phyloP scores from a whole-genome alignment of 2,329 filamentous ascomycete species.

The Epichloe amarillans region DNA sequence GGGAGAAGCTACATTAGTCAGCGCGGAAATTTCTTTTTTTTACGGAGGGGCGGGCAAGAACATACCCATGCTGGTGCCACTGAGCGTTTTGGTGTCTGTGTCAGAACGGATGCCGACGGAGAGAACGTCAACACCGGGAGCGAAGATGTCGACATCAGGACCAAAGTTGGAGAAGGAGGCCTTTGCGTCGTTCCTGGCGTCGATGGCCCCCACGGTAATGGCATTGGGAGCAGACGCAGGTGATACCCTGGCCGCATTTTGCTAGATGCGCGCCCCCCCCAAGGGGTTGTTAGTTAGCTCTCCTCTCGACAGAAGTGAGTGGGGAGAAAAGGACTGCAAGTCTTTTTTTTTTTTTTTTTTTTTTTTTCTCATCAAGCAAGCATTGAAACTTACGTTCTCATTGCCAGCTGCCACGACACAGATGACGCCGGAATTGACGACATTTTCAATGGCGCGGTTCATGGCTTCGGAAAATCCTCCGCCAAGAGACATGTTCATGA shows the following conservation, averaged over 20 bases:
- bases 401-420: constrained; percentile 49
- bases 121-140: constrained; percentile 39
- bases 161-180: constrained; percentile 49
- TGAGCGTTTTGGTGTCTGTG: constrained; percentile 30
- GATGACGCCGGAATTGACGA: constrained; percentile 37
- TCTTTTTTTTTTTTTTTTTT: constrained; percentile 2
- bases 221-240: constrained; percentile 42
- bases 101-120: constrained; percentile 38
- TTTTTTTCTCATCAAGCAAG: too few species aligned
- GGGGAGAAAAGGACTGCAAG: not conserved
- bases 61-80: constrained; percentile 44
- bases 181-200: constrained; percentile 32
- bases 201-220: constrained; percentile 47
- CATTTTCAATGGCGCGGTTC: constrained; percentile 40
- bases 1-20: constrained; percentile 34
- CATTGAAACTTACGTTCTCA: constrained; percentile 26
- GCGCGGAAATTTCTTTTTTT: too few species aligned
- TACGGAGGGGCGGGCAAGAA: not conserved
- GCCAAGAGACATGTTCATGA: constrained; percentile 53
- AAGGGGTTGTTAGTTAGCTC: constrained; percentile 7
- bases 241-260: constrained; percentile 35
- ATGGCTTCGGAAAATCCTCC: constrained; percentile 34
- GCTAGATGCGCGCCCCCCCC: constrained; percentile 9
- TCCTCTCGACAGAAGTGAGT: not conserved
- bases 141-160: constrained; percentile 37